Conservation (phyloP, 306 rosid genomes). For the Pyrus pyrifolia region DNA sequence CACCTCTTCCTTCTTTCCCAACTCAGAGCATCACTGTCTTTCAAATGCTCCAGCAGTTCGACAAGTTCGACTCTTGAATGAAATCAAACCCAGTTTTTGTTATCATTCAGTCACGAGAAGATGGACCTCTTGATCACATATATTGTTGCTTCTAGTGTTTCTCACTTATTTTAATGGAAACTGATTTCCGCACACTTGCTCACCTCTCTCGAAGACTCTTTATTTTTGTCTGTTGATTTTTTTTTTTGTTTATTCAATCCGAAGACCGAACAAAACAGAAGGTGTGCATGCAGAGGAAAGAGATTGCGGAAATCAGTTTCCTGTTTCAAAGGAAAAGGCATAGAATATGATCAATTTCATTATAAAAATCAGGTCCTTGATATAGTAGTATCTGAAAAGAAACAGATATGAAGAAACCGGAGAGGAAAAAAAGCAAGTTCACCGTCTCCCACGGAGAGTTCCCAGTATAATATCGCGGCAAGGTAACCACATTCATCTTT, state of each 20-base stretch:
- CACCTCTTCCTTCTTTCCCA: slow-evolving; percentile 43
- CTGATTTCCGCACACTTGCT: neutral
- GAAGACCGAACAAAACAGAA: neutral
- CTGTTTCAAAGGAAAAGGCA: neutral
- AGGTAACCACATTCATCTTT: neutral
- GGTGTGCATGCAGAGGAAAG: neutral
- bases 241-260: neutral
- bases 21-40: slow-evolving; percentile 59
- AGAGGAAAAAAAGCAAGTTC: neutral
- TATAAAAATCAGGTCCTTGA: neutral
- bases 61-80: slow-evolving; percentile 59
- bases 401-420: neutral
- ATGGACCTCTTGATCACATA: slow-evolving; percentile 12
- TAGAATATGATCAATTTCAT: neutral
- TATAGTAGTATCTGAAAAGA: neutral
- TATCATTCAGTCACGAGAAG: slow-evolving; percentile 8
- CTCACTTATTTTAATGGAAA: neutral
- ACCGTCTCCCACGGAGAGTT: neutral
- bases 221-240: neutral
- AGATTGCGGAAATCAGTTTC: neutral
- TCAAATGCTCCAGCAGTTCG: slow-evolving; percentile 78
- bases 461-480: neutral
- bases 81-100: neutral
- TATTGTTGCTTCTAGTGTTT: slow-evolving; percentile 8
- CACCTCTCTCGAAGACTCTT: neutral